Evolutionary conservation across 2,329 filamentous ascomycete species (phyloP).

Genomic region (Teratosphaeria nubilosa): DNA sequence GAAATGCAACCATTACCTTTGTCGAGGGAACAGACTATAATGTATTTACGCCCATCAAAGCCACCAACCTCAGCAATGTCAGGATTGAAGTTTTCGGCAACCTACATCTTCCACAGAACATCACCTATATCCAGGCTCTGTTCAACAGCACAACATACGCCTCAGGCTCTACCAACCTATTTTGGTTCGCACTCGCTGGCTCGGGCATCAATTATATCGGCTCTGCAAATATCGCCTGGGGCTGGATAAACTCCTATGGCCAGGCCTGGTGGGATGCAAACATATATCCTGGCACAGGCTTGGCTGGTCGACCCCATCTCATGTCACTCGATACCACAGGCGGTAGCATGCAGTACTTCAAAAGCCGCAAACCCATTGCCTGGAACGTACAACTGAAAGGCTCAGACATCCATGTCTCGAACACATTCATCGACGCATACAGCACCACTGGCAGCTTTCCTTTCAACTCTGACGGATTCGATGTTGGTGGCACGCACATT

Average conservation of each 20-base stretch:
- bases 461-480: slow-evolving; percentile 34
- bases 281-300: slow-evolving; percentile 29
- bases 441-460: slow-evolving; percentile 28
- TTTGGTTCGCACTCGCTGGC: slow-evolving; percentile 32
- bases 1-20: slow-evolving; percentile 29
- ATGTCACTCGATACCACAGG: slow-evolving; percentile 30
- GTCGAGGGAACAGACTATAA: slow-evolving; percentile 34
- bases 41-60: slow-evolving; percentile 30
- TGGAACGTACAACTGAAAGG: slow-evolving; percentile 34
- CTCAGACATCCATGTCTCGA: slow-evolving; percentile 30
- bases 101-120: slow-evolving; percentile 33
- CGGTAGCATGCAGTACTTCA: slow-evolving; percentile 30
- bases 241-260: slow-evolving; percentile 38
- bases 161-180: slow-evolving; percentile 23
- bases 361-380: slow-evolving; percentile 35
- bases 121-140: slow-evolving; percentile 26
- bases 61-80: slow-evolving; percentile 33
- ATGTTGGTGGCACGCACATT: slow-evolving; percentile 24
- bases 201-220: slow-evolving; percentile 26
- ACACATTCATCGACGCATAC: slow-evolving; percentile 32
- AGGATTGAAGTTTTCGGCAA: slow-evolving; percentile 35
- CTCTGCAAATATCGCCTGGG: slow-evolving; percentile 27
- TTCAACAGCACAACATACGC: slow-evolving; percentile 22
- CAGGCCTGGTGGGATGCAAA: slow-evolving; percentile 39
- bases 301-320: slow-evolving; percentile 31